Conservation (phyloP, 495 filamentous ascomycete species). For the Talaromyces ruber region DNA sequence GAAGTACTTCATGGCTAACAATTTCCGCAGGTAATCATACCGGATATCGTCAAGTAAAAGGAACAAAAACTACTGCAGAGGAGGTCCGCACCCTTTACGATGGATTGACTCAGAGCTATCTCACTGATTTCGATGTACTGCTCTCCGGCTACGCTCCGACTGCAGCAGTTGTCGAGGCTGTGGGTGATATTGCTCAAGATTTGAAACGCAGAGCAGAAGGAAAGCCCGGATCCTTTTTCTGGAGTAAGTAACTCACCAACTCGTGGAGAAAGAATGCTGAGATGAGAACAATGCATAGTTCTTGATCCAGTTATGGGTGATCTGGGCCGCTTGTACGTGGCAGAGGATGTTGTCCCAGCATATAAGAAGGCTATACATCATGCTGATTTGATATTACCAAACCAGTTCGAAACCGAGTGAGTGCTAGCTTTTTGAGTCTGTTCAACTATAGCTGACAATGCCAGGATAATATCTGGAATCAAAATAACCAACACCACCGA, state of each 20-base stretch:
- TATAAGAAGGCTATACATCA: slow-evolving; percentile 70
- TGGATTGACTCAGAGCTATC: slow-evolving; percentile 71
- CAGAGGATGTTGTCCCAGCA: slow-evolving; percentile 79
- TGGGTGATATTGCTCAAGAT: slow-evolving; percentile 75
- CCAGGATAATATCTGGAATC: slow-evolving; percentile 69
- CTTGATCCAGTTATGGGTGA: slow-evolving; percentile 98
- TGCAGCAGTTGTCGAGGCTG: slow-evolving; percentile 70
- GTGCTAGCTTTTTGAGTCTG: slow-evolving; percentile 13
- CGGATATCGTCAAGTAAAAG: slow-evolving; percentile 79
- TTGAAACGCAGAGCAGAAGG: slow-evolving; percentile 55
- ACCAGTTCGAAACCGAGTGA: slow-evolving; percentile 96
- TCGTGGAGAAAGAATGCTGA: neutral
- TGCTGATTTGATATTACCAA: slow-evolving; percentile 89
- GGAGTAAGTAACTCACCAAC: slow-evolving; percentile 43
- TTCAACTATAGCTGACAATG: neutral
- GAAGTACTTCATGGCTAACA: neutral
- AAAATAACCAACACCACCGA: slow-evolving; percentile 69
- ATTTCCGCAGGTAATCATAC: slow-evolving; percentile 72
- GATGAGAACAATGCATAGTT: slow-evolving; percentile 33
- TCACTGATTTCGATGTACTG: slow-evolving; percentile 84
- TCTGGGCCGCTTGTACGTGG: slow-evolving; percentile 83
- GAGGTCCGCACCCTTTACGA: slow-evolving; percentile 81
- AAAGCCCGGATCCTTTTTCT: slow-evolving; percentile 78
- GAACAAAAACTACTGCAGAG: slow-evolving; percentile 66
- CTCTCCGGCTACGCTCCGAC: slow-evolving; percentile 89